Evolutionary conservation across 1,284 basidiomycete species (phyloP), one percentile per base, ranked within the genome.

Genomic region (Sporisorium sorghi): DNA sequence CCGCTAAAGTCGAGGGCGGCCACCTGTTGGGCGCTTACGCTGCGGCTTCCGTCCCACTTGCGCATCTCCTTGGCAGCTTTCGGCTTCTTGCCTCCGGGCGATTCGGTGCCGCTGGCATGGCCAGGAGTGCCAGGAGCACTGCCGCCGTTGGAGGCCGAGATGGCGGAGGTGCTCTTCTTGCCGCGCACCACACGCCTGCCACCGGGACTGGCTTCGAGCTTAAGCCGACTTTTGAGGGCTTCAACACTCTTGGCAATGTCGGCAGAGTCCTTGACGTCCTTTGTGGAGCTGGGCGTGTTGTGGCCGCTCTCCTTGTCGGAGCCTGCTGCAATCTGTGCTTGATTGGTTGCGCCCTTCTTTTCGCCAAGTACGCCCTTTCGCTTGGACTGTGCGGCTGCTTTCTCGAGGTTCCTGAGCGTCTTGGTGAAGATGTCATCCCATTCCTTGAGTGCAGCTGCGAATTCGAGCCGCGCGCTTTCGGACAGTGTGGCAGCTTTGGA

Each of bases 161-260:
- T 66, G 87, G 89, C 81, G 5, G 65, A 9, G 1, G 59, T 53
- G 44, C 49, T 58, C 85, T 83, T 80, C 88, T 88, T 82, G 86
- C 86, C 78, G 76, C 83, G 83, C 33, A 73, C 74, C 82, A 52
- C 87, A 87, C 81, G 69, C 88, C 89, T 46, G 87, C 88, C 62
- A 88, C 88, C 75, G 87, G 87, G 19, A 88, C 74, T 90, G 57
- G 89, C 44, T 52, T 82, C 72, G 35, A 77, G 74, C 55, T 85
- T 86, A 49, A 96, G 86, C 39, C 93, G 88, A 57, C 89, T 91
- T 84, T 95, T 97, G 58, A 98, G 87, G 0, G 93, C 93, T 80
- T 94, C 91, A 2, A 97, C 92, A 80, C 95, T 97, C 78, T 92
- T 89, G 11, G 94, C 91, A 76, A 98, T 97, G 79, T 93, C 90